Evolutionary conservation across 225 moss, liverwort and hornwort genomes (phyloP).

Genomic region (Physcomitrium patens): DNA sequence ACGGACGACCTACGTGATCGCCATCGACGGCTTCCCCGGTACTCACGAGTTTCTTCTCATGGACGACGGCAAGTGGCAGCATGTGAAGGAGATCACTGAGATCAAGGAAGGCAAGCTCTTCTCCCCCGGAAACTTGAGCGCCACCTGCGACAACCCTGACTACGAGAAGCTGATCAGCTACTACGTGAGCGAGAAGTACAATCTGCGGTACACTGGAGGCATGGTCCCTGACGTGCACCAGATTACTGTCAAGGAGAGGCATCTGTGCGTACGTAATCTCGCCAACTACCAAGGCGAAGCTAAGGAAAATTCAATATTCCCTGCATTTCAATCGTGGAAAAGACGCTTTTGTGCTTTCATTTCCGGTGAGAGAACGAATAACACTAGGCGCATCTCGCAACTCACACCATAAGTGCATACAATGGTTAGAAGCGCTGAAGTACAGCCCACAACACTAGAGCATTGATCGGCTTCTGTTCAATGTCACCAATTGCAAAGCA

Average conservation of each 20-base stretch:
- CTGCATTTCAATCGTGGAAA: too few relatives aligned
- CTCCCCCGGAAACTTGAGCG: conserved; percentile 95
- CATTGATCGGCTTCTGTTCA: too few relatives aligned
- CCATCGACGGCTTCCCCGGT: conserved; percentile 75
- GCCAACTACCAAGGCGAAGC: conserved; percentile 91
- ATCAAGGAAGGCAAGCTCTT: conserved; percentile 95
- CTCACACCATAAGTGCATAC: too few relatives aligned
- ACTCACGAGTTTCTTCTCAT: conserved; percentile 95
- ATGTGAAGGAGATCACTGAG: conserved; percentile 92
- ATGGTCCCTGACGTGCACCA: conserved; percentile 95
- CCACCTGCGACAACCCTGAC: conserved; percentile 94
- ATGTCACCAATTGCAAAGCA: too few relatives aligned
- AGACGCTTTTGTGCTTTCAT: too few relatives aligned
- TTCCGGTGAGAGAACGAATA: too few relatives aligned
- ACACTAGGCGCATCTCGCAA: too few relatives aligned
- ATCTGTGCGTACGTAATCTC: conserved; percentile 94
- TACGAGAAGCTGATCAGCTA: conserved; percentile 99
- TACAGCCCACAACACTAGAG: too few relatives aligned
- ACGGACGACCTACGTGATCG: conserved; percentile 85
- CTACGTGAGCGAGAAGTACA: conserved; percentile 97
- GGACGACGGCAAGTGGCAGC: conserved; percentile 93
- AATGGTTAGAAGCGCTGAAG: too few relatives aligned
- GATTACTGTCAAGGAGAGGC: conserved; percentile 80
- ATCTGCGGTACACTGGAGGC: conserved; percentile 95
- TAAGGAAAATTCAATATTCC: conserved; percentile 39